These are phyloP conservation scores for Fusarium anthophilum DNA, from an alignment of 2,329 filamentous ascomycete genomes.

Conservation along the genomic window DNA sequence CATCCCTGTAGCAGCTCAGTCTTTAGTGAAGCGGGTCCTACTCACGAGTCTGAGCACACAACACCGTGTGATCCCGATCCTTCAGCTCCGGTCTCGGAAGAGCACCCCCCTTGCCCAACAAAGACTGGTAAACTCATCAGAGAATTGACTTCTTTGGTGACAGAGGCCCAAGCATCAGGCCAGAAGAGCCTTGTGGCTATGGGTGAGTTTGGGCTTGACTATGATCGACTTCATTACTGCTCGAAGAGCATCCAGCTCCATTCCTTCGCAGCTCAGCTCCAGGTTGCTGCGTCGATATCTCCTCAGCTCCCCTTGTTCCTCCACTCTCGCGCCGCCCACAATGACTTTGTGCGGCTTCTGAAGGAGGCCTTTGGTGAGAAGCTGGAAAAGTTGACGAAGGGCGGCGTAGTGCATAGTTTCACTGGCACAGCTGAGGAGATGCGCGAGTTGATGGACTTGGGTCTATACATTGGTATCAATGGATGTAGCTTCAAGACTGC, in stretches of 20 bases:
- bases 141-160: constrained; percentile 71
- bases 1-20: constrained; percentile 89
- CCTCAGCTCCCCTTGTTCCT: constrained; percentile 89
- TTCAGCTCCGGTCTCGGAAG: constrained; percentile 58
- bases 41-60: constrained; percentile 58
- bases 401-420: constrained; percentile 93
- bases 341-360: constrained; percentile 82
- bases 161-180: constrained; percentile 61
- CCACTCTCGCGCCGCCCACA: constrained; percentile 87
- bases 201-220: constrained; percentile 96
- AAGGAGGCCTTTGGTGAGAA: constrained; percentile 64
- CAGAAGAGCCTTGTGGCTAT: constrained; percentile 73
- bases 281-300: constrained; percentile 73
- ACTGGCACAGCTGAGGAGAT: constrained; percentile 90
- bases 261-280: constrained; percentile 85
- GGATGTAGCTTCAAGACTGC: constrained; percentile 95
- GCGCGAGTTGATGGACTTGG: constrained; percentile 78
- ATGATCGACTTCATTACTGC: constrained; percentile 88
- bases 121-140: constrained; percentile 62
- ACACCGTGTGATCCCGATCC: constrained; percentile 65
- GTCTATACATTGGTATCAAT: constrained; percentile 93
- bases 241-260: constrained; percentile 81
- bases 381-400: constrained; percentile 73
- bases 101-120: constrained; percentile 55
- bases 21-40: constrained; percentile 68